Percentiles rank a stretch among this genome's conserved stretches.
Evolutionary conservation across 176 grass and related monocot genomes (phyloP).

Genomic region (Calamus simplicifolius): DNA sequence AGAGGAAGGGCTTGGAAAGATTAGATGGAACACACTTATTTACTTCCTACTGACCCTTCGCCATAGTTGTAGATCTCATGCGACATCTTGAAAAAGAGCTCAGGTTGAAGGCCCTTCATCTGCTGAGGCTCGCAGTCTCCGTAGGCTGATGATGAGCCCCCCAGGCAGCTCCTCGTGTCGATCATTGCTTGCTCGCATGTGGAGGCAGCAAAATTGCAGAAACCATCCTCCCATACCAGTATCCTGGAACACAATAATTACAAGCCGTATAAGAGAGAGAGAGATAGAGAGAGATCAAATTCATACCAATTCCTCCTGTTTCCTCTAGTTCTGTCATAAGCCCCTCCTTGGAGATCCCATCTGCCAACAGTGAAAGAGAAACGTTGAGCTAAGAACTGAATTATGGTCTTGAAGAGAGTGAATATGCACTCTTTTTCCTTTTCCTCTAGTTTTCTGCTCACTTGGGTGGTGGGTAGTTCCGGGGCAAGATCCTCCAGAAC

Average conservation of each 20-base stretch:
- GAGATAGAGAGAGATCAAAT: background rate
- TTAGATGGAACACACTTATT: too few relatives aligned
- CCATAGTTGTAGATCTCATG: conserved; percentile 99
- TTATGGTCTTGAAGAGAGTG: too few relatives aligned
- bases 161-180: background rate
- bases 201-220: conserved; percentile 87
- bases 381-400: background rate
- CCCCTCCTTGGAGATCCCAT: conserved; percentile 87
- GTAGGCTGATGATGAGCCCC: too few relatives aligned
- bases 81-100: conserved; percentile 99
- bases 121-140: conserved; percentile 32
- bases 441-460: background rate
- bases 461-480: conserved; percentile 91
- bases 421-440: too few relatives aligned
- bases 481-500: conserved; percentile 84
- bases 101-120: conserved; percentile 58
- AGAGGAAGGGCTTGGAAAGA: too few relatives aligned
- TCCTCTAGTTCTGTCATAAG: conserved; percentile 84
- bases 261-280: background rate
- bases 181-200: conserved; percentile 39
- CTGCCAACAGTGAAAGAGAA: conserved; percentile 23
- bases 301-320: conserved; percentile 95
- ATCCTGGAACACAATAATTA: conserved; percentile 34
- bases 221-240: conserved; percentile 93
- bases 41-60: conserved; percentile 41